Evolutionary conservation across 1,284 basidiomycete genomes (phyloP).

Genomic region (Cryptococcus sp.): DNA sequence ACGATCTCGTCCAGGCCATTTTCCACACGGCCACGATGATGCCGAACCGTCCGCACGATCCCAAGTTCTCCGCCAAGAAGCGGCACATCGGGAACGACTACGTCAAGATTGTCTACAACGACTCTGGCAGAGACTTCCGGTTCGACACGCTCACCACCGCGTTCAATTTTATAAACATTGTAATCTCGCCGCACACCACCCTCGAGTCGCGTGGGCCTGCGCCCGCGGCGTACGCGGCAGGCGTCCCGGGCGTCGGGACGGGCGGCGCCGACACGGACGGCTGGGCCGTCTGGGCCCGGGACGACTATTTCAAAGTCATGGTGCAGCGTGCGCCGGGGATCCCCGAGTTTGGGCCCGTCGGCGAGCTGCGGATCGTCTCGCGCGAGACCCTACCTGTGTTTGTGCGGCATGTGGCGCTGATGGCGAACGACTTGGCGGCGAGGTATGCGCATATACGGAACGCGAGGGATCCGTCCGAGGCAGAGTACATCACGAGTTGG

Average conservation of each 20-base stretch:
- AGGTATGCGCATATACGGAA: conserved; percentile 64
- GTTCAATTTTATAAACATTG: conserved; percentile 97
- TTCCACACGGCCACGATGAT: conserved; percentile 98
- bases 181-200: conserved; percentile 88
- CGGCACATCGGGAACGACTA: conserved; percentile 91
- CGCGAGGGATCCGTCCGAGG: conserved; percentile 64
- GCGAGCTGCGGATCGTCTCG: conserved; percentile 88
- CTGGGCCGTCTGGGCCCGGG: conserved; percentile 36
- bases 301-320: conserved; percentile 82
- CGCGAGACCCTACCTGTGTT: conserved; percentile 75
- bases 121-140: conserved; percentile 76
- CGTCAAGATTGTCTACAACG: conserved; percentile 96
- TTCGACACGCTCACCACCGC: conserved; percentile 89
- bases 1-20: conserved; percentile 91
- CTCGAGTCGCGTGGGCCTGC: conserved; percentile 63
- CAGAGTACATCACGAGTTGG: conserved; percentile 87
- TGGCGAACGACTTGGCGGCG: conserved; percentile 82
- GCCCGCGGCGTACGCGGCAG: conserved; percentile 7
- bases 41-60: conserved; percentile 72
- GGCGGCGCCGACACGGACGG: conserved; percentile 12
- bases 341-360: conserved; percentile 85
- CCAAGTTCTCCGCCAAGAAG: conserved; percentile 77
- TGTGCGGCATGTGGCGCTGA: conserved; percentile 76
- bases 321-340: conserved; percentile 81
- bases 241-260: neutral